Evolutionary conservation across 116 monocot genomes (phyloP).

Genomic region (Phalaenopsis hybrid): DNA sequence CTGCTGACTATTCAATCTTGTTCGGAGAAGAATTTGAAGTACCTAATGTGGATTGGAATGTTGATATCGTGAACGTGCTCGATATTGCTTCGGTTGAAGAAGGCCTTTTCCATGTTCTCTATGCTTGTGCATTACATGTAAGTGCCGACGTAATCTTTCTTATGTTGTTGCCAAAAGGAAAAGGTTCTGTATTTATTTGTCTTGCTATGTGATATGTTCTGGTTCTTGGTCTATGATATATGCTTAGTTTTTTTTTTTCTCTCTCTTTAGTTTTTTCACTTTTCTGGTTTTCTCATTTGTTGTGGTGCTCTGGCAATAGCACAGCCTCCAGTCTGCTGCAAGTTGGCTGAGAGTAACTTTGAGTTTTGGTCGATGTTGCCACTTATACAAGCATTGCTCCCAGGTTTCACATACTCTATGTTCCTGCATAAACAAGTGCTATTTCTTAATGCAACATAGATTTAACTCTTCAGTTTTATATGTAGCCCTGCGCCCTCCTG

Average conservation of each 20-base stretch:
- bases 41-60: conserved; percentile 37
- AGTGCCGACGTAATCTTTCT: background rate
- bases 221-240: background rate
- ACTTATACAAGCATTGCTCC: conserved; percentile 87
- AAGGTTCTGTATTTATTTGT: background rate
- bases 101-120: conserved; percentile 87
- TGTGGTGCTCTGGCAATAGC: conserved; percentile 11
- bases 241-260: background rate
- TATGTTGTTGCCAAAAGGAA: background rate
- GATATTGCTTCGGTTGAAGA: conserved; percentile 84
- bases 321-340: conserved; percentile 64
- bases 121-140: conserved; percentile 90
- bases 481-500: conserved; percentile 74
- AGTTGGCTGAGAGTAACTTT: conserved; percentile 56
- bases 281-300: conserved; percentile 1
- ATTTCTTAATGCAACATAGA: background rate
- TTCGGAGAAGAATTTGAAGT: conserved; percentile 84
- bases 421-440: background rate
- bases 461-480: background rate
- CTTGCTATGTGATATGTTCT: background rate
- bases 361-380: conserved; percentile 74
- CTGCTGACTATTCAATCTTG: conserved; percentile 73
- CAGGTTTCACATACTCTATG: conserved; percentile 39
- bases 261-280: background rate
- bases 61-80: conserved; percentile 45